These are phyloP conservation scores for Oryza punctata DNA, from an alignment of 176 grass and related monocot genomes.

Conservation along the genomic window DNA sequence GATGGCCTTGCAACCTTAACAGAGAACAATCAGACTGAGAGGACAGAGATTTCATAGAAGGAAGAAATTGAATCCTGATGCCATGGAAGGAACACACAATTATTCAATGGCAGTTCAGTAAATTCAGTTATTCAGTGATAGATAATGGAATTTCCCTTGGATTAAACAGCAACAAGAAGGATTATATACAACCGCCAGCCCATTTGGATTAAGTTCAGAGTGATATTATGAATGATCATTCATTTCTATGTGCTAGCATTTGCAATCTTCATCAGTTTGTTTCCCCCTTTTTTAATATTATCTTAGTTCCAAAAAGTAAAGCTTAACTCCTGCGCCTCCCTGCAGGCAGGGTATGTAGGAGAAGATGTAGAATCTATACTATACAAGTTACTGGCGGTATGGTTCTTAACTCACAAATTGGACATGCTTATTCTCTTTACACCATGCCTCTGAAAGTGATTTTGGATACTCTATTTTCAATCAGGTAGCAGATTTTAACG, in stretches of 20 bases:
- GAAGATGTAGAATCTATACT: constrained; percentile 99
- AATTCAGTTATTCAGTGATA: not conserved
- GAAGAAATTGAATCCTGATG: not conserved
- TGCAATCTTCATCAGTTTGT: not conserved
- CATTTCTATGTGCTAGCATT: constrained; percentile 4
- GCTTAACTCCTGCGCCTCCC: constrained; percentile 39
- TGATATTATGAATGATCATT: constrained; percentile 12
- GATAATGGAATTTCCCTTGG: not conserved
- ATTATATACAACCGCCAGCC: not conserved
- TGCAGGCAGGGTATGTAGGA: constrained; percentile 99
- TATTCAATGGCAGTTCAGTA: not conserved
- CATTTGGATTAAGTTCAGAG: not conserved
- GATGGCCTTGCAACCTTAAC: not conserved
- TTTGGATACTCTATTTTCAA: constrained; percentile 42
- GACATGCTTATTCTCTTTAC: constrained; percentile 5
- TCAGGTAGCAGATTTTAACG: constrained; percentile 99
- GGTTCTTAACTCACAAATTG: constrained; percentile 26
- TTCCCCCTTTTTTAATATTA: not conserved
- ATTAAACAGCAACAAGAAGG: constrained; percentile 7
- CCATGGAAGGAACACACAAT: not conserved
- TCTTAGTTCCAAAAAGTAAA: constrained; percentile 6
- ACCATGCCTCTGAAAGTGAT: constrained; percentile 28
- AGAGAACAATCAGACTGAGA: not conserved
- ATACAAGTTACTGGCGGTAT: constrained; percentile 94
- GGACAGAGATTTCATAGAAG: not conserved